phyloP scores from a whole-genome alignment of 1,284 basidiomycete species.

The Papiliotrema flavescens region DNA sequence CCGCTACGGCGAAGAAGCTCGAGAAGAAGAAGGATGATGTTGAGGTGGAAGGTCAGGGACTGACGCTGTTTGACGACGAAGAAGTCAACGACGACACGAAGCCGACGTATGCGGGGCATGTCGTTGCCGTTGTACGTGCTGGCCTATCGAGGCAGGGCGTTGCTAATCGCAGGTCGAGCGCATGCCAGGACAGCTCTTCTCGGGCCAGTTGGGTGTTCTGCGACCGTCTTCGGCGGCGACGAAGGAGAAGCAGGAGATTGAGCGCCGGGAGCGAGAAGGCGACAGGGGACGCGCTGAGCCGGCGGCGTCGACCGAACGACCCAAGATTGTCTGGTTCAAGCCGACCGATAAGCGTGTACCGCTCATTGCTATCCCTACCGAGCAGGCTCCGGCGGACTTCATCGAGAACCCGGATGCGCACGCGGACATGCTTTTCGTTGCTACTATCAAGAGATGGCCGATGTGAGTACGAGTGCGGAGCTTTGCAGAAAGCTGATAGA shows the following conservation, averaged over 20 bases:
- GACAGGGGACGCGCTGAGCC: conserved; percentile 55
- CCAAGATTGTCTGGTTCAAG: conserved; percentile 99
- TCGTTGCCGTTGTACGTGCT: conserved; percentile 76
- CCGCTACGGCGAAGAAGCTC: conserved; percentile 73
- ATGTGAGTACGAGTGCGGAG: conserved; percentile 36
- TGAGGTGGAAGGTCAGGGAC: conserved; percentile 96
- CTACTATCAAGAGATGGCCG: conserved; percentile 90
- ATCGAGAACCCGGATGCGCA: conserved; percentile 91
- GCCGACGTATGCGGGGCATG: conserved; percentile 81
- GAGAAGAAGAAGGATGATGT: conserved; percentile 99
- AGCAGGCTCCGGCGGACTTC: conserved; percentile 95
- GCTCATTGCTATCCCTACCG: conserved; percentile 97
- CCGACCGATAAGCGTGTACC: conserved; percentile 99
- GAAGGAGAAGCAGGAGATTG: conserved; percentile 99
- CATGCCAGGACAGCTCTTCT: conserved; percentile 98
- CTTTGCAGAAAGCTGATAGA: conserved; percentile 2
- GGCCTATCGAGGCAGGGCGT: neutral
- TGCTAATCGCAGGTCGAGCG: conserved; percentile 63
- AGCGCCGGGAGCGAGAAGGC: conserved; percentile 91
- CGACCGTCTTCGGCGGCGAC: conserved; percentile 97
- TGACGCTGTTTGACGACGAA: conserved; percentile 95
- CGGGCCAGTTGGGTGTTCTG: conserved; percentile 89
- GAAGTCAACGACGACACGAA: conserved; percentile 97
- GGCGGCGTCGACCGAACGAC: conserved; percentile 68
- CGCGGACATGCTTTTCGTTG: conserved; percentile 87